Evolutionary conservation across 2,329 filamentous ascomycete species (phyloP).

Genomic region (Monosporascus cannonballus): DNA sequence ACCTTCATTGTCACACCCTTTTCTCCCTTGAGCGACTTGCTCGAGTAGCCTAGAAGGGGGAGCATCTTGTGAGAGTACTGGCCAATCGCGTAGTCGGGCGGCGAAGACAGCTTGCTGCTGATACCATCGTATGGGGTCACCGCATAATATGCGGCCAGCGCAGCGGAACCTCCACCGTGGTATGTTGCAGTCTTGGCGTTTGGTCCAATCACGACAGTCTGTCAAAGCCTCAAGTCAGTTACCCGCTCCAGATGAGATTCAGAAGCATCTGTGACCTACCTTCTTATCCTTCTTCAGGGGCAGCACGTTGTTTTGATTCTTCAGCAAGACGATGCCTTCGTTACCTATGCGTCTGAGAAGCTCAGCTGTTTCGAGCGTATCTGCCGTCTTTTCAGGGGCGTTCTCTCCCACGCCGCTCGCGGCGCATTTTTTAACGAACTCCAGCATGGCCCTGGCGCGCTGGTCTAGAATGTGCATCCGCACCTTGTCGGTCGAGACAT

Average conservation of each 20-base stretch:
- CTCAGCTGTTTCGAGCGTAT: slow-evolving; percentile 57
- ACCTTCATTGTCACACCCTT: slow-evolving; percentile 56
- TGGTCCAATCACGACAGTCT: slow-evolving; percentile 50
- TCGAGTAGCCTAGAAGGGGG: slow-evolving; percentile 48
- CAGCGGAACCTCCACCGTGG: slow-evolving; percentile 61
- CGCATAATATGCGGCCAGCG: slow-evolving; percentile 56
- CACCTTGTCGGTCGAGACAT: slow-evolving; percentile 50
- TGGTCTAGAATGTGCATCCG: slow-evolving; percentile 49
- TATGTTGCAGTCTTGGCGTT: slow-evolving; percentile 52
- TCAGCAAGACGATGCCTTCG: slow-evolving; percentile 66
- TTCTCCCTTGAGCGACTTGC: slow-evolving; percentile 46
- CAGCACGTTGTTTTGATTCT: slow-evolving; percentile 60
- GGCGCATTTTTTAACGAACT: slow-evolving; percentile 52
- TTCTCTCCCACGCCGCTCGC: slow-evolving; percentile 48
- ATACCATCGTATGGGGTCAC: slow-evolving; percentile 70
- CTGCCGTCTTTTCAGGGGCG: slow-evolving; percentile 44
- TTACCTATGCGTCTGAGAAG: slow-evolving; percentile 60
- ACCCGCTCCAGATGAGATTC: not conserved
- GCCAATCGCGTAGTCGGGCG: slow-evolving; percentile 50
- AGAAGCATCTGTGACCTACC: slow-evolving; percentile 19
- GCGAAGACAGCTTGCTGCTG: slow-evolving; percentile 39
- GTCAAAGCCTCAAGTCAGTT: slow-evolving; percentile 1
- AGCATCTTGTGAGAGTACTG: slow-evolving; percentile 60
- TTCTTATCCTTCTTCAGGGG: slow-evolving; percentile 59
- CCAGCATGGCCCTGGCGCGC: slow-evolving; percentile 50